Base-by-base conservation (phyloP, 371 early-diverging fungal species). In the Thermomucor indicae-seudaticae region DNA sequence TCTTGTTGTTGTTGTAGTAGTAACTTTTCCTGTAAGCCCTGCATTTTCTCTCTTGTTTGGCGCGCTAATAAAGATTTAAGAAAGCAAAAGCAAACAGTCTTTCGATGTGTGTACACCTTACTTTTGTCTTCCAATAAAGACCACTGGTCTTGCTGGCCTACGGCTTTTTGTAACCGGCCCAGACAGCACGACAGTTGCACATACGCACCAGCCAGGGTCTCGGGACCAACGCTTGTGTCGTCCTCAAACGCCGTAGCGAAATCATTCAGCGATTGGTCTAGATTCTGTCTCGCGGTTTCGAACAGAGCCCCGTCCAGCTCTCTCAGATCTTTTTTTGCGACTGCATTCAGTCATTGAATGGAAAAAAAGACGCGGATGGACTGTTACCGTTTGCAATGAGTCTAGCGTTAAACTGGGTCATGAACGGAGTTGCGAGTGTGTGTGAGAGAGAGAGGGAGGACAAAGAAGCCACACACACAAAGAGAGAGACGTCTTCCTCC, bases 161-260 rank as follows among this genome's bases (percentile, higher is more conserved):
- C n/a, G n/a, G 35, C 23, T n/a, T 19, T 24, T 19, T 47, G 43
- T 6, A 51, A 25, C 10, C 34, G 40, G 5, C 43, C 32, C 14
- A 29, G 31, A 17, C 58, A 57, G 25, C n/a, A 31, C n/a, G 47
- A 39, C 7, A 57, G 43, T 20, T 51, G 58, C 1, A 52, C 51
- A 51, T 32, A 57, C 17, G 24, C 17, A 22, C 28, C 28, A 2
- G 58, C 52, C 19, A 57, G 25, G 25, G 31, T 34, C 12, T 57
- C 58, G 20, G 37, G 39, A 46, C 46, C 48, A n/a, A n/a, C n/a
- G 42, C 23, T 5, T 10, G 0, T 1, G 24, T 42, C 23, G 42
- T 23, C 55, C 20, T 57, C 46, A 25, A 57, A 50, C 10, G 20
- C 40, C 8, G 38, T 14, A 0, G 51, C 57, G 31, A 57, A 57